phyloP scores from a whole-genome alignment of 2,329 filamentous ascomycete species.

The Penicillium sp. region DNA sequence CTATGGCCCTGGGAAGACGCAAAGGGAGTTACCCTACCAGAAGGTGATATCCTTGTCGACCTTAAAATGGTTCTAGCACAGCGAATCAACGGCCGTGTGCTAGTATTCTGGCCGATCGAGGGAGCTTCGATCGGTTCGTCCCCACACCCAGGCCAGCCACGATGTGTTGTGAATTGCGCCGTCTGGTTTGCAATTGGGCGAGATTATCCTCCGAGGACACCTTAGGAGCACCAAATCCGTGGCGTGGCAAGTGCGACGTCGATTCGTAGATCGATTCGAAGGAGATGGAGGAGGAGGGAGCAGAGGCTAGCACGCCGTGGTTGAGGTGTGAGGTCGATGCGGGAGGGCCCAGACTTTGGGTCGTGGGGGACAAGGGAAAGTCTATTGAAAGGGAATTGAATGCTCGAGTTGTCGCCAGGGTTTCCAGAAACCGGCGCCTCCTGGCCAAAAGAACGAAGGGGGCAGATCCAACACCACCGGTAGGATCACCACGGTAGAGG shows the following conservation, averaged over 20 bases:
- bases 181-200: slow-evolving; percentile 28
- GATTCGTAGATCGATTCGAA: slow-evolving; percentile 7
- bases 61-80: slow-evolving; percentile 1
- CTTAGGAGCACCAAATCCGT: slow-evolving; percentile 2
- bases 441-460: neutral
- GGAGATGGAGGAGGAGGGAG: neutral
- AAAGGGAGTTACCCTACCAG: slow-evolving; percentile 12
- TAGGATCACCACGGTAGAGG: neutral
- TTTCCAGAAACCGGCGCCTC: neutral
- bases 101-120: neutral
- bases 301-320: neutral
- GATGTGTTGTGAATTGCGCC: slow-evolving; percentile 25
- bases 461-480: neutral
- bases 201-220: slow-evolving; percentile 20
- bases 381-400: neutral
- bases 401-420: neutral
- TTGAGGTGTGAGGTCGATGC: neutral
- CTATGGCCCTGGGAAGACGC: neutral
- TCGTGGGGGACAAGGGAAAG: neutral
- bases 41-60: slow-evolving; percentile 9
- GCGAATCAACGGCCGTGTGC: slow-evolving; percentile 14
- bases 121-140: slow-evolving; percentile 23
- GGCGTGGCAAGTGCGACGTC: slow-evolving; percentile 5
- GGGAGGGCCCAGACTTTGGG: slow-evolving; percentile 4
- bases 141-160: slow-evolving; percentile 25